Evolutionary conservation across 2,329 filamentous ascomycete species (phyloP).

Genomic region (Epichloe aotearoae): DNA sequence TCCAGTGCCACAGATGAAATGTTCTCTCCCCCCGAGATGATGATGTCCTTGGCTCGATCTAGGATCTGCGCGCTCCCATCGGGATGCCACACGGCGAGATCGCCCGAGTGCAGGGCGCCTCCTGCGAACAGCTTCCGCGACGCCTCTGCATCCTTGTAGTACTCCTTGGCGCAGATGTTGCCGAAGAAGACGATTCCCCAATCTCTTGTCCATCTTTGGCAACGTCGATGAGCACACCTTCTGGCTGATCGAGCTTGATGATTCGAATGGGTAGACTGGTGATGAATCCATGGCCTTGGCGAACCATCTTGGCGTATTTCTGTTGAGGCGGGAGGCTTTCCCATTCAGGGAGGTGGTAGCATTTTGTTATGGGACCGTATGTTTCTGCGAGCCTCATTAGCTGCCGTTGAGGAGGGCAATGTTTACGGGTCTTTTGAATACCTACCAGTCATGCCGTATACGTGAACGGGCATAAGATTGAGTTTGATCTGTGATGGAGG

Average conservation of each 20-base stretch:
- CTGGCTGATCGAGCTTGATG: slow-evolving; percentile 63
- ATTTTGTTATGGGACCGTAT: slow-evolving; percentile 91
- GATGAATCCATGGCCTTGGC: slow-evolving; percentile 86
- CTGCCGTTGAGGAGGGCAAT: background rate
- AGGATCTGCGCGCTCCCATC: slow-evolving; percentile 87
- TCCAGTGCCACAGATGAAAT: slow-evolving; percentile 91
- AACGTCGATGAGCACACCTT: slow-evolving; percentile 37
- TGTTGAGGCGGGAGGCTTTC: slow-evolving; percentile 59
- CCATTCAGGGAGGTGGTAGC: slow-evolving; percentile 80
- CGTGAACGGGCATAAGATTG: slow-evolving; percentile 83
- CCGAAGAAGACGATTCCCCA: slow-evolving; percentile 65
- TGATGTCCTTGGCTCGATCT: slow-evolving; percentile 93
- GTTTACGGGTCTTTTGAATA: background rate
- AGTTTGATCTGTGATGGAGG: slow-evolving; percentile 31
- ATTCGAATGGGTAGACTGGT: slow-evolving; percentile 70
- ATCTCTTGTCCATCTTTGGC: slow-evolving; percentile 35
- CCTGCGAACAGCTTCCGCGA: slow-evolving; percentile 80
- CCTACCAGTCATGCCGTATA: slow-evolving; percentile 61
- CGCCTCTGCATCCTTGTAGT: slow-evolving; percentile 80
- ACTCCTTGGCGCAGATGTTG: slow-evolving; percentile 85
- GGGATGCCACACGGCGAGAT: slow-evolving; percentile 83
- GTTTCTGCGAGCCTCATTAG: slow-evolving; percentile 43
- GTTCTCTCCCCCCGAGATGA: slow-evolving; percentile 95
- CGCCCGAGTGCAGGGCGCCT: slow-evolving; percentile 76
- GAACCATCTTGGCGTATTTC: slow-evolving; percentile 79